Evolutionary conservation across 1,139 yeast species (phyloP), one percentile per base, ranked within the genome.

Genomic region (Pichia sp.): DNA sequence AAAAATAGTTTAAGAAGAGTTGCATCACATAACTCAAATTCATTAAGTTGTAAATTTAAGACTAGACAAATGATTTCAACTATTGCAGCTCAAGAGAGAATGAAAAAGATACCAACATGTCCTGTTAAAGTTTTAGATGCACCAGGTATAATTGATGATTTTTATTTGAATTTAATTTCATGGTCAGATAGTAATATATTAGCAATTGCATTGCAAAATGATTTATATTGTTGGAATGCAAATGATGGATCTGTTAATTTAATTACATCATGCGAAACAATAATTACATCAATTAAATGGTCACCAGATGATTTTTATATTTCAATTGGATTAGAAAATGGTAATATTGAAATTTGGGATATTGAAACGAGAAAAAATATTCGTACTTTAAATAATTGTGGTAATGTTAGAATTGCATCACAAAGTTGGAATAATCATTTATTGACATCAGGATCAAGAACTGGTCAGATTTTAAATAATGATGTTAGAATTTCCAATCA

Each of bases 101-200:
- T 75, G 38, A 68, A 95, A 54, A 84, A 82, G 56, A 76, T 92
- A 37, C 89, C 95, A 12, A 79, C 89, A 0, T 87, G 89, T 16
- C 97, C 98, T 1, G 96, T 87, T 55, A 75, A 96, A 54, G 96
- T 92, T 1, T 71, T 92, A 40, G 99, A 92, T 66, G 98, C 98
- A 0, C 99, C 98, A 0, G 97, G 96, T 0, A 73, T 90, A 47
- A 76, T 84, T 32, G 97, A 92, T 63, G 98, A 92, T 66, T 94
- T 89, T 63, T 92, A 92, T 63, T 73, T 90, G 46, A 90, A 89
- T 62, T 69, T 92, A 43, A 67, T 92, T 48, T 81, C 92, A 50
- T 92, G 98, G 98, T 89, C 97, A 4, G 70, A 71, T 57, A 79
- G 81, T 31, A 89, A 92, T 63, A 71, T 83, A 46, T 71, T 94